Evolutionary conservation across 176 grass and related monocot species (phyloP).

Genomic region (Rhipidocladum racemiflorum): DNA sequence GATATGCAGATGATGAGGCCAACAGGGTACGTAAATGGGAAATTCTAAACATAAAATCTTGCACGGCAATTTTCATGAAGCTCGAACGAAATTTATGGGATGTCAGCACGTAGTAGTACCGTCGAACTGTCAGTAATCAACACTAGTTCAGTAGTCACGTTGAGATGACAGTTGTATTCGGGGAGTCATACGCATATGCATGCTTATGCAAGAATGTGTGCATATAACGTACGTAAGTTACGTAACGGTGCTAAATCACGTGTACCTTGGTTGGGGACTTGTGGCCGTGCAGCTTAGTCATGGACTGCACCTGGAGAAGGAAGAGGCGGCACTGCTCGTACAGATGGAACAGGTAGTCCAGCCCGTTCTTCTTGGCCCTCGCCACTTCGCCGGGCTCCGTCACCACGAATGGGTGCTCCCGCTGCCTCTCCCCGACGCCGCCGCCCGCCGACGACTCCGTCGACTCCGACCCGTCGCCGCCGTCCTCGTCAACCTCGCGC

Average conservation of each 20-base stretch:
- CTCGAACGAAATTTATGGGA: neutral
- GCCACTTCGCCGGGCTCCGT: conserved; percentile 97
- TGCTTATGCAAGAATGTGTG: neutral
- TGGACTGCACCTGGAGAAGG: conserved; percentile 90
- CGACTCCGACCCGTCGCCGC: conserved; percentile 52
- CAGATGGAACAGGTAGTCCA: conserved; percentile 97
- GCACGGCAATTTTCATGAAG: neutral
- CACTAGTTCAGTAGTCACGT: neutral
- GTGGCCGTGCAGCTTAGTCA: conserved; percentile 74
- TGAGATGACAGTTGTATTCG: neutral
- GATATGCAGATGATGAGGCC: neutral
- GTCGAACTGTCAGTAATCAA: neutral
- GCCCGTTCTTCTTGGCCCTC: conserved; percentile 95
- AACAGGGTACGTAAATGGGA: neutral
- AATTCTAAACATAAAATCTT: neutral
- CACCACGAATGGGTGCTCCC: conserved; percentile 98
- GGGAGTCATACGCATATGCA: neutral
- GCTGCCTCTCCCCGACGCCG: conserved; percentile 47
- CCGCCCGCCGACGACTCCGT: conserved; percentile 58
- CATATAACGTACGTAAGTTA: neutral
- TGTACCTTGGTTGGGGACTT: conserved; percentile 96
- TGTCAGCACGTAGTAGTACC: neutral
- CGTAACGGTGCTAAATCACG: neutral
- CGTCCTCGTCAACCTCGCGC: conserved; percentile 35
- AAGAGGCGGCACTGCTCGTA: conserved; percentile 98